Base-by-base conservation (phyloP, 306 rosid species). In the Prunus salicina region DNA sequence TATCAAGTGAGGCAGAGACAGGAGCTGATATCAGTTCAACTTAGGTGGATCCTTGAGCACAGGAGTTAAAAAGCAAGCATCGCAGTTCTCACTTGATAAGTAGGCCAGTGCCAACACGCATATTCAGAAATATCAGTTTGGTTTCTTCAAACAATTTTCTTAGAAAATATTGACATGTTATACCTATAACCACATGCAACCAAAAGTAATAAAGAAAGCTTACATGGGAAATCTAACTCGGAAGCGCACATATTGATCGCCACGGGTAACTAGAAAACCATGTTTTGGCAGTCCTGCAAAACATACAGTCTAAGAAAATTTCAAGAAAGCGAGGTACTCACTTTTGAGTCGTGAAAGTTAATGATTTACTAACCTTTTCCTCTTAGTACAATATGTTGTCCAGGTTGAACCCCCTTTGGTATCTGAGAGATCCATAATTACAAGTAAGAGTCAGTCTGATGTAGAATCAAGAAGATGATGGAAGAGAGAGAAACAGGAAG, bases 321-420 rank as follows among this genome's bases (percentile, higher is more conserved):
- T 64, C 0, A 6, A 47, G 22, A 41, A 49, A 73, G 64, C 57
- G 55, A 47, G 41, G 74, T 45, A 58, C 76, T 32, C 57, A 69
- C 43, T 71, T 61, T 30, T 49, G 78, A 73, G 81, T 73, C 61
- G 45, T 30, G 52, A 49, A 73, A 55, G 75, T 68, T 60, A 72
- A 76, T 67, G 25, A 38, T 61, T 57, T 78, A 84, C 12, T 15
- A 14, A 74, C 98, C 95, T 90, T 95, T 90, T 86, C 99, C 99
- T 84, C 97, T 89, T 80, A 95, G 82, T 58, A 77, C 80, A 76
- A 88, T 78, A 82, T 86, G 93, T 77, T 92, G 97, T 75, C 99
- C 97, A 49, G 89, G 96, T 77, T 95, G 99, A 87, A 88, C 96
- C 60, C 97, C 93, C 82, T 88, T 90, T 15, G 99, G 97, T 86